A percentile compares a stretch with the other conserved stretches of the same genome.
phyloP scores from a whole-genome alignment of 1,284 basidiomycete species.

The Microbotryomycetes sp. region DNA sequence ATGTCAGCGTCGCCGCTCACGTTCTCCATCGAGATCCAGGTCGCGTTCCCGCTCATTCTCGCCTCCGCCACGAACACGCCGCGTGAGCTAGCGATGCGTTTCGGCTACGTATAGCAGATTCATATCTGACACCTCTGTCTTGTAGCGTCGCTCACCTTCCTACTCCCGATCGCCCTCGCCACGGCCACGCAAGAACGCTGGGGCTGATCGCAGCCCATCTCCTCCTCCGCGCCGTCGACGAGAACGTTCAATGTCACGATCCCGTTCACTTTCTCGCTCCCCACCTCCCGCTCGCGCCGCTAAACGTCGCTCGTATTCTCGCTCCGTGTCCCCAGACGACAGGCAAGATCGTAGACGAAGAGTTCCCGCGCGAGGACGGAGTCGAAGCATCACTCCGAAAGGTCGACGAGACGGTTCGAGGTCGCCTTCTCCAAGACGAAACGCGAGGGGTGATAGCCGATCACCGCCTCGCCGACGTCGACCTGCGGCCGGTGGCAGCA shows the following conservation, averaged over 20 bases:
- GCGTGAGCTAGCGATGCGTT: neutral
- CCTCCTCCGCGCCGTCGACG: neutral
- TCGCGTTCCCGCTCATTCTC: constrained; percentile 11
- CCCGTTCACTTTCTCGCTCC: neutral
- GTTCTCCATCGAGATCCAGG: constrained; percentile 13
- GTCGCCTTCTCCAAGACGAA: neutral
- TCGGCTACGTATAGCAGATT: neutral
- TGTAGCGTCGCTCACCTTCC: neutral
- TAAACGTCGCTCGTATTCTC: neutral
- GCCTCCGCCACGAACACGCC: constrained; percentile 1
- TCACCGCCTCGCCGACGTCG: neutral
- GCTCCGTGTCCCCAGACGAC: neutral
- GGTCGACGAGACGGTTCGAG: neutral
- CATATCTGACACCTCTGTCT: neutral
- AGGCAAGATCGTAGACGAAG: neutral
- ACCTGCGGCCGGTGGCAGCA: neutral
- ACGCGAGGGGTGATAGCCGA: neutral
- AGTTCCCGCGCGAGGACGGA: neutral
- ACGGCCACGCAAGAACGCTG: neutral
- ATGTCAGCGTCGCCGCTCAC: constrained; percentile 4
- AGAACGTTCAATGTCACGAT: neutral
- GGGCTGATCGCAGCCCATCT: constrained; percentile 5
- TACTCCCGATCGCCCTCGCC: neutral
- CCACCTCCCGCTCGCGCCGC: neutral
- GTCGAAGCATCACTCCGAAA: constrained; percentile 5